Conservation (phyloP, 2,329 filamentous ascomycete genomes). For the Cercospora canescens region DNA sequence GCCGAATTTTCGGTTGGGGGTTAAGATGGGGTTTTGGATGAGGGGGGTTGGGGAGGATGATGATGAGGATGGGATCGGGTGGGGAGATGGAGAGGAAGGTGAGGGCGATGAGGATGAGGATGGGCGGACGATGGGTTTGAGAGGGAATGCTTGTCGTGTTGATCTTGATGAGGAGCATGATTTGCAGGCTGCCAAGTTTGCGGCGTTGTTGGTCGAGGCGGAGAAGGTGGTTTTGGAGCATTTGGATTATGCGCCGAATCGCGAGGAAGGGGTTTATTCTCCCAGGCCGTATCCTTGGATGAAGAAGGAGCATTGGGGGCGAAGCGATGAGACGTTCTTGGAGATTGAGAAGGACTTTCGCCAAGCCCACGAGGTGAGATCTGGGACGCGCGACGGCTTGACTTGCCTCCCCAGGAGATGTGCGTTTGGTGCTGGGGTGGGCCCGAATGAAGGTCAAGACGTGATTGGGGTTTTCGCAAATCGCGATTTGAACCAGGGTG, state of each 20-base stretch:
- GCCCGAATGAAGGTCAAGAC: conserved; percentile 20
- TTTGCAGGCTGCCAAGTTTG: conserved; percentile 8
- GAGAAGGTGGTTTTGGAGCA: conserved; percentile 15
- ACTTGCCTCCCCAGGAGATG: conserved; percentile 23
- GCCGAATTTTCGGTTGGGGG: conserved; percentile 25
- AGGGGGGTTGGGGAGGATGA: conserved; percentile 9
- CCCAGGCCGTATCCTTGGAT: conserved; percentile 34
- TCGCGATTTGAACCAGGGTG: conserved; percentile 20
- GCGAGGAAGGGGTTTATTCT: conserved; percentile 21
- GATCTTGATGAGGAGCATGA: conserved; percentile 15
- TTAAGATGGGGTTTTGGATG: conserved; percentile 33
- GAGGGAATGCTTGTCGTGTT: neutral
- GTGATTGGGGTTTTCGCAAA: conserved; percentile 32
- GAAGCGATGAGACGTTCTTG: conserved; percentile 14
- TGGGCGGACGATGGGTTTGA: neutral
- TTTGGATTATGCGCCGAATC: conserved; percentile 17
- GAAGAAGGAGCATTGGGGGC: conserved; percentile 11
- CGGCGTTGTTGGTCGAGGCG: conserved; percentile 15
- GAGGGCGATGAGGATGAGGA: neutral
- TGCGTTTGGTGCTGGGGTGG: conserved; percentile 24
- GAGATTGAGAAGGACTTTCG: conserved; percentile 22
- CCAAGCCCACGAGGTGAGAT: neutral
- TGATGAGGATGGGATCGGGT: neutral
- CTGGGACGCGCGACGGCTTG: neutral
- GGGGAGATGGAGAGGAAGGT: neutral